Conservation (phyloP, 495 filamentous ascomycete species). For the Umbilicaria muhlenbergii region DNA sequence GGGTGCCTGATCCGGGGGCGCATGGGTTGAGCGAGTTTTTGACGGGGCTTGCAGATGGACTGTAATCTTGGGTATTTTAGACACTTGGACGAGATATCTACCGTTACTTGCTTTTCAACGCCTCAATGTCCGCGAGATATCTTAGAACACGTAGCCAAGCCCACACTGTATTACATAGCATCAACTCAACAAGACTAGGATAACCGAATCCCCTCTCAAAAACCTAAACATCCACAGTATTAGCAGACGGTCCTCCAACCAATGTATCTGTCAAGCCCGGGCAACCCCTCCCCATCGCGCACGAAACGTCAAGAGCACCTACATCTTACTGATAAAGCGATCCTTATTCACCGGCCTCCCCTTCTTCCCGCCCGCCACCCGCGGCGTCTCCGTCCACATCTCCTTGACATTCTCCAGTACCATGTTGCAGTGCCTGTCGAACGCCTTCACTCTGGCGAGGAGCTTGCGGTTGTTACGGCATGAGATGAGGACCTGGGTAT, state of each 20-base stretch:
- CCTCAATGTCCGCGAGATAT: no score
- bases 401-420: constrained; percentile 97
- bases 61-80: constrained; percentile 9
- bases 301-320: constrained; percentile 16
- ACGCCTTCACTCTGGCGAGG: constrained; percentile 67
- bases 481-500: constrained; percentile 81
- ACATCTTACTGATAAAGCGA: constrained; percentile 98
- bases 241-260: no score
- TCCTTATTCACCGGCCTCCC: constrained; percentile 93
- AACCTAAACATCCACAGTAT: constrained; percentile 41
- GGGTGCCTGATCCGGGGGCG: constrained; percentile 83
- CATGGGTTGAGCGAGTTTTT: constrained; percentile 73
- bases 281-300: no score
- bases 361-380: constrained; percentile 58
- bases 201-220: constrained; percentile 83
- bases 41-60: constrained; percentile 50
- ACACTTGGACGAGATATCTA: no score
- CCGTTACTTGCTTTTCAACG: no score
- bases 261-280: no score
- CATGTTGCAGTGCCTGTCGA: constrained; percentile 95
- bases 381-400: constrained; percentile 97
- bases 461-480: constrained; percentile 81
- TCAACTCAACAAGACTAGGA: constrained; percentile 80
- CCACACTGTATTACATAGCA: not conserved
- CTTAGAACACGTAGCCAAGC: no score